Evolutionary conservation across 768 basidiomycete genomes (phyloP), one percentile per base, ranked within the genome.

Genomic region (Russula earlei): DNA sequence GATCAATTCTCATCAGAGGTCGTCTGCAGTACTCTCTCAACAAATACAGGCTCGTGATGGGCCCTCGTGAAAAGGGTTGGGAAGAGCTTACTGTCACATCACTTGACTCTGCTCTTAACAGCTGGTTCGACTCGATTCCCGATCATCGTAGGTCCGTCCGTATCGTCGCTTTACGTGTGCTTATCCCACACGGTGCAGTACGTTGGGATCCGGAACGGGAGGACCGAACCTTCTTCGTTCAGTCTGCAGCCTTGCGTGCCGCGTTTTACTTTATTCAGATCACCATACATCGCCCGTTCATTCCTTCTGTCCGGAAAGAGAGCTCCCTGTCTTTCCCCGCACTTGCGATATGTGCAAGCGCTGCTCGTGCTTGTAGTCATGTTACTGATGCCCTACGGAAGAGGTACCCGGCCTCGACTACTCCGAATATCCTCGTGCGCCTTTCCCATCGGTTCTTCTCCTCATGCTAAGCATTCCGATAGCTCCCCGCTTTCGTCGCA

Each of bases 311-410:
- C 2, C 55, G 63, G 27, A 65, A 69, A 29, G 64, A 68, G 1
- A 62, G 67, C 1, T 59, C 66, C 34, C 51, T 71, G 7, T 65
- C 68, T 8, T 72, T 77, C 59, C 75, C 78, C 1, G 77, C 77
- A 0, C 69, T 79, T n/a, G 74, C 76, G 1, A 79, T 80, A 49
- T 78, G 77, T 64, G 70, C 74, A 25, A 79, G 78, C 58, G 78
- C 78, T 4, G 75, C 79, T 7, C 69, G 78, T 12, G 75, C 77
- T 0, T 71, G 68, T n/a, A 68, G 67, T 22, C 75, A 75, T 51
- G 70, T 80, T 33, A 63, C 74, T 44, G 73, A 78, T 45, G 65
- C 66, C 0, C 58, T 56, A 60, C 42, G 61, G 63, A 25, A 66
- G 60, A 62, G 65, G 44, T 54, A 46, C 34, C 64, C 40, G 57